phyloP scores from a whole-genome alignment of 306 rosid genomes.

The Vigna radiata region DNA sequence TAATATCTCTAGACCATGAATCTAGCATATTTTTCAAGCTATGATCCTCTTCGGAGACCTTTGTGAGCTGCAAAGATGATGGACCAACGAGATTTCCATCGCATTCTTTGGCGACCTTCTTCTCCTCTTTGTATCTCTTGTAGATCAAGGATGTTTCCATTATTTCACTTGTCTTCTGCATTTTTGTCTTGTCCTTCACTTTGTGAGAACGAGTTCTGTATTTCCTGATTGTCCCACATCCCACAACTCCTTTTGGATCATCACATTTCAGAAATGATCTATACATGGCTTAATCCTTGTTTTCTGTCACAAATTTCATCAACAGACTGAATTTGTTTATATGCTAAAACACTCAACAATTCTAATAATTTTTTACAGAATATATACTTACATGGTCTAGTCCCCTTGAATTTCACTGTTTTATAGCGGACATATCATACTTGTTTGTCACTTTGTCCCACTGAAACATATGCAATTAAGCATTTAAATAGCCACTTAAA shows the following conservation, averaged over 20 bases:
- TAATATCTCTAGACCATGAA: constrained; percentile 66
- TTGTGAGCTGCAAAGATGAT: constrained; percentile 68
- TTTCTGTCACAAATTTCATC: constrained; percentile 54
- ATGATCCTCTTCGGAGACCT: constrained; percentile 62
- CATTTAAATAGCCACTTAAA: constrained; percentile 15
- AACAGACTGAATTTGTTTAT: constrained; percentile 40
- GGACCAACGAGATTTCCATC: constrained; percentile 43
- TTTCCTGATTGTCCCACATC: constrained; percentile 64
- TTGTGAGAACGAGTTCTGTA: constrained; percentile 52
- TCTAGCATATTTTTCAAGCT: constrained; percentile 65
- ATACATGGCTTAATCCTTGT: constrained; percentile 61
- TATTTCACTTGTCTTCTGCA: constrained; percentile 49
- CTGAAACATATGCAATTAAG: constrained; percentile 46
- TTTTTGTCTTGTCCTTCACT: constrained; percentile 54
- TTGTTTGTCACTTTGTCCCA: constrained; percentile 44
- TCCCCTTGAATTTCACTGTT: constrained; percentile 38
- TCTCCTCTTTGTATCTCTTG: constrained; percentile 42
- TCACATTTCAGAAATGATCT: constrained; percentile 77
- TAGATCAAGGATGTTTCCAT: constrained; percentile 34
- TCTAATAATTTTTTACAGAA: neutral
- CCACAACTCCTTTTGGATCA: constrained; percentile 79
- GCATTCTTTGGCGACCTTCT: constrained; percentile 43
- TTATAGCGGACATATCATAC: constrained; percentile 43
- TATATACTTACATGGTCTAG: constrained; percentile 48
- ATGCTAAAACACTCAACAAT: constrained; percentile 3